phyloP scores from a whole-genome alignment of 1,284 basidiomycete genomes.

The Microbotryum violaceum region DNA sequence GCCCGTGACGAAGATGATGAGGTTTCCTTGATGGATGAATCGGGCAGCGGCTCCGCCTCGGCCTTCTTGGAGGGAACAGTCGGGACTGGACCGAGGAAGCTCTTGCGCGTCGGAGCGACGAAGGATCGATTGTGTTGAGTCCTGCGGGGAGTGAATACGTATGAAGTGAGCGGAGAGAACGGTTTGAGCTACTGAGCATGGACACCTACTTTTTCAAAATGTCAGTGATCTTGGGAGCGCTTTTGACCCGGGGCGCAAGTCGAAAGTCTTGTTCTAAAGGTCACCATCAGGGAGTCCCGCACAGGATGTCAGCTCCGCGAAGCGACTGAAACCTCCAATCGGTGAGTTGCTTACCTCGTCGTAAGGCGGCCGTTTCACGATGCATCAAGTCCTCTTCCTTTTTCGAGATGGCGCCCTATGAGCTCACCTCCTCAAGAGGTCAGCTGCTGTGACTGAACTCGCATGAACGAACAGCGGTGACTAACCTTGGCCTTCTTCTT shows the following conservation, averaged over 20 bases:
- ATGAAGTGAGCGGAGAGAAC: background rate
- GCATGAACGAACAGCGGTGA: background rate
- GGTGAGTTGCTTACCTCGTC: slow-evolving; percentile 10
- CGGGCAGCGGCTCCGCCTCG: slow-evolving; percentile 1
- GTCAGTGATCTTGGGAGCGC: background rate
- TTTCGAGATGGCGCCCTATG: slow-evolving; percentile 10
- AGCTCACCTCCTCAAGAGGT: background rate
- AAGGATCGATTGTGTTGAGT: background rate
- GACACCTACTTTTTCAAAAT: background rate
- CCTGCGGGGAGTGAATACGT: background rate
- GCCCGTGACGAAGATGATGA: slow-evolving; percentile 1
- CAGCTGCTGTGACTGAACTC: too few species aligned
- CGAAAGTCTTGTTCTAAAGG: slow-evolving; percentile 8
- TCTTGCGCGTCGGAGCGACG: background rate
- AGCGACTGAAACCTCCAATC: background rate
- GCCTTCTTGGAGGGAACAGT: slow-evolving; percentile 7
- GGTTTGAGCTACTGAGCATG: background rate
- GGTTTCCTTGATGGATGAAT: background rate
- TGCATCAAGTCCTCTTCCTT: slow-evolving; percentile 24
- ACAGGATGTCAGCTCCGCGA: too few species aligned
- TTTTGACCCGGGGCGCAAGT: slow-evolving; percentile 8
- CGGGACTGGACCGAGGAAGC: background rate
- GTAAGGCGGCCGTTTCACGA: slow-evolving; percentile 1
- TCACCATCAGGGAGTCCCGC: too few species aligned
- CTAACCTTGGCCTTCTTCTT: slow-evolving; percentile 4